phyloP scores from a whole-genome alignment of 768 basidiomycete species.

The Lyophyllum atratum region DNA sequence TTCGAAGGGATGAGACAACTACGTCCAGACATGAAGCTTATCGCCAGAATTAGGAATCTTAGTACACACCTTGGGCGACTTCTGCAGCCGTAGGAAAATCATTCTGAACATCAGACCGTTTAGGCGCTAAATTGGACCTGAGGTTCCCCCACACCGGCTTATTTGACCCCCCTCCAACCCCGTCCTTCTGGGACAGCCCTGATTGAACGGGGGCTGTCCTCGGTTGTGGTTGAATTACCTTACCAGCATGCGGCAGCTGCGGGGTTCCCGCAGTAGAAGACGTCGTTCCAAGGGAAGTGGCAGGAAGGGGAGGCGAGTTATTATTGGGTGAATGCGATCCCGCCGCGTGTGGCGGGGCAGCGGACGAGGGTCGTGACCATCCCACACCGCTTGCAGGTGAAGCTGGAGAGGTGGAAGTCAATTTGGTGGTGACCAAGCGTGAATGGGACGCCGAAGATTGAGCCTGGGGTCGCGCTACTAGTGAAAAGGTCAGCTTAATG shows the following conservation, averaged over 20 bases:
- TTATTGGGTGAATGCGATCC: conserved; percentile 48
- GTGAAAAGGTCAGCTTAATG: conserved; percentile 16
- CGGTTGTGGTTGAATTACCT: conserved; percentile 70
- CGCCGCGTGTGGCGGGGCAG: conserved; percentile 55
- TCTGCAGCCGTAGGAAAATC: conserved; percentile 99
- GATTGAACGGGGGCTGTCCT: conserved; percentile 38
- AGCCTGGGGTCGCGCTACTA: conserved; percentile 56
- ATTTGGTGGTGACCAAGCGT: conserved; percentile 83
- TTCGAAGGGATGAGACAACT: conserved; percentile 35
- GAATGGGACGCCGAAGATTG: conserved; percentile 67
- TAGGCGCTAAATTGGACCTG: conserved; percentile 39
- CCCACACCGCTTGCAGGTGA: conserved; percentile 63
- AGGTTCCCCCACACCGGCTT: conserved; percentile 79
- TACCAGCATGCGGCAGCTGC: conserved; percentile 59
- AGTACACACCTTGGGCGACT: conserved; percentile 75
- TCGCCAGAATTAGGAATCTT: neutral
- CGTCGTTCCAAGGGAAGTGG: conserved; percentile 33
- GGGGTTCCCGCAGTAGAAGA: conserved; percentile 34
- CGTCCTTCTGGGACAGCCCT: conserved; percentile 32
- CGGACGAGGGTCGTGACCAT: conserved; percentile 81
- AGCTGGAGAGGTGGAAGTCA: conserved; percentile 66
- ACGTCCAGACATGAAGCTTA: conserved; percentile 5
- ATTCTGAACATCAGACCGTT: conserved; percentile 45
- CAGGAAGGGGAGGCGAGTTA: conserved; percentile 39
- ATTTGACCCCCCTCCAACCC: conserved; percentile 23